phyloP scores from a whole-genome alignment of 805 yeast species.

The Cyberlindnera meyerae region DNA sequence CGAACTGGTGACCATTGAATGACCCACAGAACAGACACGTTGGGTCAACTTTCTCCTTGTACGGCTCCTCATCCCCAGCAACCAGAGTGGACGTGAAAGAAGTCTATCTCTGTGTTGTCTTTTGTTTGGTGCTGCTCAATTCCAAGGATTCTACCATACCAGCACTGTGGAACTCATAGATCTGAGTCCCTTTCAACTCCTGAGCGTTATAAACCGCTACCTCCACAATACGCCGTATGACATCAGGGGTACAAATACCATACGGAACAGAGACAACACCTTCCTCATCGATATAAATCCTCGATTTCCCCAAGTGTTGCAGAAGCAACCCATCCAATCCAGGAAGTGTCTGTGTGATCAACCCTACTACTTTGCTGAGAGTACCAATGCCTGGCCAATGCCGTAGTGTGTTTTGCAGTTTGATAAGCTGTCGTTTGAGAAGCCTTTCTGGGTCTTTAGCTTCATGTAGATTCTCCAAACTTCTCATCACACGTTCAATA shows the following conservation, averaged over 20 bases:
- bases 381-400: slow-evolving; percentile 8
- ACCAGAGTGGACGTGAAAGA: slow-evolving; percentile 3
- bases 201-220: slow-evolving; percentile 1
- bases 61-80: not conserved
- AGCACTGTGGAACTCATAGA: not conserved
- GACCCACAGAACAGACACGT: slow-evolving; percentile 10
- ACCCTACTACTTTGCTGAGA: slow-evolving; percentile 1
- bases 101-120: not conserved
- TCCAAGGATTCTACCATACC: not conserved
- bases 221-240: slow-evolving; percentile 5
- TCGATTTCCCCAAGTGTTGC: not conserved
- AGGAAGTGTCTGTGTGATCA: slow-evolving; percentile 1
- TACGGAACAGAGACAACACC: slow-evolving; percentile 3
- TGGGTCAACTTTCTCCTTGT: not conserved
- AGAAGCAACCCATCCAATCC: slow-evolving; percentile 4
- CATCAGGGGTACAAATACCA: slow-evolving; percentile 7
- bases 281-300: slow-evolving; percentile 2
- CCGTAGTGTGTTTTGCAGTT: slow-evolving; percentile 4
- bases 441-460: not conserved
- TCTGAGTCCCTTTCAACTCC: not conserved
- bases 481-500: not conserved
- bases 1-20: slow-evolving; percentile 4
- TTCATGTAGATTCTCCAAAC: not conserved
- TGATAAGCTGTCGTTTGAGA: not conserved
- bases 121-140: too few relatives aligned